Evolutionary conservation across 257 asterid species (phyloP), one percentile per base, ranked within the genome.

Genomic region (Thymus quinquecostatus): DNA sequence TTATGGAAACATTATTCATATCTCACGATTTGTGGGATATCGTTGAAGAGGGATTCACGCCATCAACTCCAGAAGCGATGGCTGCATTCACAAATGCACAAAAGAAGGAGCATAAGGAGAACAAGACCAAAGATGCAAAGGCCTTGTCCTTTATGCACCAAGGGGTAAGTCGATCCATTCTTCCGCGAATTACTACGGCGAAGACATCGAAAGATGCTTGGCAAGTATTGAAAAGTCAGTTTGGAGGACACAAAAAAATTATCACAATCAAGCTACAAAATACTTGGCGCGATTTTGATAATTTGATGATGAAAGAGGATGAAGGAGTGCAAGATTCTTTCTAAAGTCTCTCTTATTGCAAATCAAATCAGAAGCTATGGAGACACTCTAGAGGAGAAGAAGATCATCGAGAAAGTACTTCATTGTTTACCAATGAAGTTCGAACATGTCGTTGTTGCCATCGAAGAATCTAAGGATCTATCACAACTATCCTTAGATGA

Each of bases 121-220:
- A 57, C 30, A 73, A 50, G 49, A 50, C 44, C 5, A 44, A 53
- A 43, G 67, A 73, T 73, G 78, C 72, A 43, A 10, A 12, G 45
- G 72, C 60, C 66, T 73, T 73, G 51, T 73, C 78, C 11, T 55
- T 55, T 64, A 73, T 55, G 72, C 67, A 73, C 66, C 72, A 55
- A 65, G 66, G 71, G 71, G 21, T 21, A 21, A 21, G 21, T 21
- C 21, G 21, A 21, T 21, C 21, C 21, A 21, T 21, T 21, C 21
- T 21, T 21, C 21, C 21, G 21, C 21, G 72, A 64, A 40, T 72
- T 1, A 61, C 43, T 2, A 11, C 21, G 34, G 32, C 48, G 0
- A 28, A 40, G 28, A 61, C 56, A 34, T 50, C 70, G 0, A 62
- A 62, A 62, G 57, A 63, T 21, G 64, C 70, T 1, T 72, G 64